Base-by-base conservation (phyloP, 23 red algal species). In the Pyropia yezoensis region DNA sequence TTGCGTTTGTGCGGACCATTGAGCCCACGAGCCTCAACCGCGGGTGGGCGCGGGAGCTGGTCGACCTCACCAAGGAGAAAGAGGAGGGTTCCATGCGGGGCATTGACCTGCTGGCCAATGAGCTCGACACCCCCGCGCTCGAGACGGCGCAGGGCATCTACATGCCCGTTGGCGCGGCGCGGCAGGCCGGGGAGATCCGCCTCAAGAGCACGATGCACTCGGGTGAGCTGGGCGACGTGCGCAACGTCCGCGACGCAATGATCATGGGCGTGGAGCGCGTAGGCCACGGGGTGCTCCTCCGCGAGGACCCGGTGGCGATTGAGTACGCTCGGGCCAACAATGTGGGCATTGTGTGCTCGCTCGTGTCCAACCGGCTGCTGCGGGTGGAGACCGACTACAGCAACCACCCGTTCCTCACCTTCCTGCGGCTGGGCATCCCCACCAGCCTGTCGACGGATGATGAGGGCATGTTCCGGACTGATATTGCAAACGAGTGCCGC, bases 161-260 rank as follows among this genome's bases (percentile, higher is more conserved):
- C 17, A 15, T 27, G 55, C 55, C 55, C 7, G 13, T 59, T 8
- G 7, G 7, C 7, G 55, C 55, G 7, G 55, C 55, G 21, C 55
- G 55, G 21, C 3, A 59, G 55, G 55, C 55, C 5, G 55, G 55
- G 6, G 0, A 27, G 55, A 59, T 59, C 55, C 21, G 25, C 6
- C 25, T 59, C 55, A 27, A 59, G 55, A 59, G 55, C 55, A 59
- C 55, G 12, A 59, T 59, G 55, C 55, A 59, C 17, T 21, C 55
- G 7, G 55, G 55, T 15, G 55, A 59, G 55, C 55, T 59, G 21
- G 55, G 55, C 55, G 55, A 59, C 15, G 7, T 59, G 3, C 55
- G 55, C 55, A 59, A 59, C 25, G 55, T 59, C 25, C 55, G 55
- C 19, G 55, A 59, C 12, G 55, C 55, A 15, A 59, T 59, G 21